Evolutionary conservation across 2,329 filamentous ascomycete species (phyloP), one percentile per base, ranked within the genome.

Genomic region (Dendrostoma leiphaemia): DNA sequence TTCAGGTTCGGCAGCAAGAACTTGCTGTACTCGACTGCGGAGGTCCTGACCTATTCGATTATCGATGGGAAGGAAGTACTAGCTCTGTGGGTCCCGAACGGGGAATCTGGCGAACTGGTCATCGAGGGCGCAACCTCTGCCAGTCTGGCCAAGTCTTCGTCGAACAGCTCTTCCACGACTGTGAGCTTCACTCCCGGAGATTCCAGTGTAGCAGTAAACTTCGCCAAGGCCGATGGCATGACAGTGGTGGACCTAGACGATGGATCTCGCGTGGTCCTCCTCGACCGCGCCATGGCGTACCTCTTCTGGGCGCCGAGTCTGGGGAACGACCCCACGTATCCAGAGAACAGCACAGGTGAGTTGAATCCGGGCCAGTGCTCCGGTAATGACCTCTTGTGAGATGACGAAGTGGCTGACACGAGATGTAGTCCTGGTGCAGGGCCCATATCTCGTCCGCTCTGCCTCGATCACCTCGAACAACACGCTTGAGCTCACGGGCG

Each of bases 241-340:
- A 78, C 74, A 15, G 64, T 78, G 0, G 48, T 84, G 0, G 68
- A 74, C 6, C 65, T 80, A 8, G 69, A 71, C 3, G 76, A 79
- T 50, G 75, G 76, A 0, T 67, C 78, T 1, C 68, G 74, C 1
- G 71, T 82, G 9, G 71, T 83, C 15, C 65, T 85, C 1, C 68
- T 84, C 13, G 81, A 85, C 58, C 71, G 81, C 10, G 66, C 72
- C 1, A 68, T 77, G 0, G 82, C 82, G 0, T 84, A 83, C 61
- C 67, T 72, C 0, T 82, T 84, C 63, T 85, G 80, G 74, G 78
- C 77, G 0, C 78, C 82, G 3, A 68, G 75, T 1, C 68, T 81
- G 7, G 74, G 71, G 0, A 71, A 71, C 5, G 65, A 83, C 54
- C 79, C 79, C 0, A 64, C 72, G 21, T 72, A 75, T 0, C 68